Base-by-base conservation (phyloP, 1,139 yeast species). In the Lipomyces yarrowii region DNA sequence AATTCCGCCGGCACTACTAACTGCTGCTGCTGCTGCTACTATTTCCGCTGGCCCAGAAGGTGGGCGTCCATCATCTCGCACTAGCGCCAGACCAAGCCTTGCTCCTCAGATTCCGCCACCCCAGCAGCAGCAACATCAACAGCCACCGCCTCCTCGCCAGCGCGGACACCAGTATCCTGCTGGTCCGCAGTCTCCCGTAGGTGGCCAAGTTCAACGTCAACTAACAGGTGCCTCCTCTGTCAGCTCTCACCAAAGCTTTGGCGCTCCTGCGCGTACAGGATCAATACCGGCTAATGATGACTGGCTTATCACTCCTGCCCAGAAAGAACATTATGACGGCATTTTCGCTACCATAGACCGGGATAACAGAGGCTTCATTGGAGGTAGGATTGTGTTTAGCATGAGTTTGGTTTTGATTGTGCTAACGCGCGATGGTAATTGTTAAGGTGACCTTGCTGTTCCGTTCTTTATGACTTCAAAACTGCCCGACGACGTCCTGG, bases 401-500 rank as follows among this genome's bases (percentile, higher is more conserved):
- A 4, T 18, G 48, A 42, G 48, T 42, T 39, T 13, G n/a, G 46
- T 7, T 18, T 26, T 26, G 30, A 26, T 3, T 26, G 4, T 26
- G 30, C 30, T 26, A 26, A 26, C 30, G 4, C 30, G 4, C 4
- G 48, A 7, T n/a, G 8, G 18, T 39, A 23, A 21, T 33, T 52
- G 39, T 48, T 42, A 33, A 54, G 67, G 69, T 7, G 75, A 71
- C 18, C 93, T 91, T 71, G 94, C 96, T 56, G 99, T 96, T 2
- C 88, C 90, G 7, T 92, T 93, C 76, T 85, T 96, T 74, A 87
- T 91, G 83, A 89, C 96, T 11, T 93, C 98, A 1, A 90, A 91
- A 70, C 84, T 96, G 67, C 83, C 87, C 58, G 97, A 93, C 74
- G 96, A 91, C 66, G 88, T 86, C 52, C 83, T 96, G 71, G 99